Evolutionary conservation across 1,284 basidiomycete species (phyloP), one percentile per base, ranked within the genome.

Genomic region (Ceratobasidium sp.): DNA sequence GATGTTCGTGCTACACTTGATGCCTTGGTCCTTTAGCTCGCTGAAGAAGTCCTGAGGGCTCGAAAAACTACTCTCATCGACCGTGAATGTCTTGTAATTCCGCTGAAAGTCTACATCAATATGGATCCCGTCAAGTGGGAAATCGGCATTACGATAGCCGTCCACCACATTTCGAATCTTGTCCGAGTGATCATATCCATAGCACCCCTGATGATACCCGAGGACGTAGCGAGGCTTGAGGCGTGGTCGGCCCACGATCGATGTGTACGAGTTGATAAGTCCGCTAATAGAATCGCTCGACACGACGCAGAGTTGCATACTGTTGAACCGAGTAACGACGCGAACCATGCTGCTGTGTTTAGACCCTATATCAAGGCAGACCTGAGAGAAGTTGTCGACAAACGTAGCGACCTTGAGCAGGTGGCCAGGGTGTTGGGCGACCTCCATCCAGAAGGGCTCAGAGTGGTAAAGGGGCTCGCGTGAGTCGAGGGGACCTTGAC

Each of bases 391-490:
- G 42, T 78, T 78, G 26, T 78, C 77, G 52, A 78, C 77, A 38
- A 78, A 78, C 33, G 61, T 78, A 6, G 77, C 77, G 28, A 71
- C 65, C 48, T 59, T 64, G 12, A 71, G 62, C 46, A 28, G 48
- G 40, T 78, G 48, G 3, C 59, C 77, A 7, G 68, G 69, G 40
- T 71, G 59, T 23, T 70, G 59, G 20, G 48, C 15, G 50, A 78
- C 64, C 38, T 78, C 68, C 59, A 78, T 65, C 54, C 69, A 78
- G 52, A 71, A 78, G 12, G 77, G 77, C 40, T 71, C 69, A 17
- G 77, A 78, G 56, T 78, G 77, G 62, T 78, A 78, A 10, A 78
- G 69, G 28, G 77, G 77, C 42, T 78, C 77, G 57, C 77, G 68
- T 17, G 69, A 64, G 50, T 78, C 77, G 10, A 73, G n/a, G 2